These are phyloP conservation scores for Avena sativa DNA, from an alignment of 176 grass and related monocot species.

Conservation along the genomic window DNA sequence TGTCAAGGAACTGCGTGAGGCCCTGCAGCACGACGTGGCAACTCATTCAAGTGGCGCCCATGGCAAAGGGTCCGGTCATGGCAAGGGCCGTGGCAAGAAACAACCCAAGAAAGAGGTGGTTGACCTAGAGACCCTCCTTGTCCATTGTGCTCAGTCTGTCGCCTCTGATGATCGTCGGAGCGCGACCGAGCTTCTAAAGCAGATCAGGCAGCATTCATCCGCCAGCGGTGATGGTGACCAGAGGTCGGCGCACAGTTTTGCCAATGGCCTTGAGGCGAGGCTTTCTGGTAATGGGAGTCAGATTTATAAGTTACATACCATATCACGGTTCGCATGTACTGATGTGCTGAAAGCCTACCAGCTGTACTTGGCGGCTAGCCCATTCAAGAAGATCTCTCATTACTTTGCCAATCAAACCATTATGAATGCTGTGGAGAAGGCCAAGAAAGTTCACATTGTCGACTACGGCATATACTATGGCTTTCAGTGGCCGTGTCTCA, in stretches of 20 bases:
- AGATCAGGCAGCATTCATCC: conserved; percentile 85
- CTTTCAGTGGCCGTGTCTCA: conserved; percentile 94
- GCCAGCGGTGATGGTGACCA: conserved; percentile 72
- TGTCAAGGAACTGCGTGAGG: conserved; percentile 67
- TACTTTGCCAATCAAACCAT: conserved; percentile 96
- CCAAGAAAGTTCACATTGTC: conserved; percentile 80
- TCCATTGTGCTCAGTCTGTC: conserved; percentile 89
- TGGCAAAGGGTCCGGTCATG: conserved; percentile 59
- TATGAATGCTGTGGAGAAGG: conserved; percentile 72
- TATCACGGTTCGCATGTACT: conserved; percentile 53
- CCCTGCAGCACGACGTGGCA: conserved; percentile 57
- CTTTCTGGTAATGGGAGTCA: conserved; percentile 88
- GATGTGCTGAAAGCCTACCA: conserved; percentile 91
- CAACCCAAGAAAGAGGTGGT: conserved; percentile 83
- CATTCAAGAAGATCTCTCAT: conserved; percentile 95
- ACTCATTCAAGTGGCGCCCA: conserved; percentile 46
- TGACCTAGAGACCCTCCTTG: conserved; percentile 83
- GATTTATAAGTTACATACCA: conserved; percentile 69
- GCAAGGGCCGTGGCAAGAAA: conserved; percentile 78
- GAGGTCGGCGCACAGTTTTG: conserved; percentile 80
- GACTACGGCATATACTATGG: conserved; percentile 91
- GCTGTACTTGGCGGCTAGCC: conserved; percentile 79
- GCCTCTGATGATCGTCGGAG: conserved; percentile 66
- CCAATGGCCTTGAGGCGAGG: conserved; percentile 88
- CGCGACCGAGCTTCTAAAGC: conserved; percentile 78